Evolutionary conservation across 768 basidiomycete genomes (phyloP).

Genomic region (Boletus vermiculosoides): DNA sequence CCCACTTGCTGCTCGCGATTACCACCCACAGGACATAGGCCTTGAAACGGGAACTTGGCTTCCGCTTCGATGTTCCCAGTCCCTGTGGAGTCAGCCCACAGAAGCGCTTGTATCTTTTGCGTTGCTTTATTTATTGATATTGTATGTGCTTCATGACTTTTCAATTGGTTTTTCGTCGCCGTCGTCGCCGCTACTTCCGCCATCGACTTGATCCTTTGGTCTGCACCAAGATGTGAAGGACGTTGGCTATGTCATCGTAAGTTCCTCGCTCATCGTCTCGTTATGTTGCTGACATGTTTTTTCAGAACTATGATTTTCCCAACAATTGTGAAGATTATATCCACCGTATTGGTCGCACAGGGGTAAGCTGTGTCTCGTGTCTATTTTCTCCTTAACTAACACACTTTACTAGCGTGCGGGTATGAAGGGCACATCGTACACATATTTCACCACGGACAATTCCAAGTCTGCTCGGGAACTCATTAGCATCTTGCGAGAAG

Average conservation of each 20-base stretch:
- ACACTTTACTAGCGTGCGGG: slow-evolving; percentile 73
- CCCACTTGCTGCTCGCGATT: slow-evolving; percentile 25
- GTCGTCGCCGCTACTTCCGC: slow-evolving; percentile 24
- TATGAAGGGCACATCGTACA: slow-evolving; percentile 88
- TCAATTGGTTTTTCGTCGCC: slow-evolving; percentile 12
- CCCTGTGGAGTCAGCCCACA: slow-evolving; percentile 21
- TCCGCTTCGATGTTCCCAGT: slow-evolving; percentile 19
- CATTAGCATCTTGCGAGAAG: slow-evolving; percentile 79
- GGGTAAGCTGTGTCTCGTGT: slow-evolving; percentile 46
- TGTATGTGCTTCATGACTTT: slow-evolving; percentile 34
- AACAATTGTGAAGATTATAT: slow-evolving; percentile 99
- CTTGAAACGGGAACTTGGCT: slow-evolving; percentile 21
- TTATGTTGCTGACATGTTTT: slow-evolving; percentile 7
- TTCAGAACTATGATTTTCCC: slow-evolving; percentile 94
- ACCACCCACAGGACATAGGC: slow-evolving; percentile 27
- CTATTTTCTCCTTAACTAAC: slow-evolving; percentile 13
- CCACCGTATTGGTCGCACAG: slow-evolving; percentile 97
- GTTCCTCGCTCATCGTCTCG: slow-evolving; percentile 32
- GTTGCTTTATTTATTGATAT: slow-evolving; percentile 33
- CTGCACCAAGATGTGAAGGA: slow-evolving; percentile 89
- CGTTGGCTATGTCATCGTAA: slow-evolving; percentile 93
- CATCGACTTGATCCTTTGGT: slow-evolving; percentile 32
- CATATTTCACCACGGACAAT: slow-evolving; percentile 97
- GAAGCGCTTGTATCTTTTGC: slow-evolving; percentile 33
- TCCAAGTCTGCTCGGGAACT: slow-evolving; percentile 93